These are phyloP conservation scores for Waltergamsia citrina DNA, from an alignment of 2,329 filamentous ascomycete genomes.

Conservation along the genomic window DNA sequence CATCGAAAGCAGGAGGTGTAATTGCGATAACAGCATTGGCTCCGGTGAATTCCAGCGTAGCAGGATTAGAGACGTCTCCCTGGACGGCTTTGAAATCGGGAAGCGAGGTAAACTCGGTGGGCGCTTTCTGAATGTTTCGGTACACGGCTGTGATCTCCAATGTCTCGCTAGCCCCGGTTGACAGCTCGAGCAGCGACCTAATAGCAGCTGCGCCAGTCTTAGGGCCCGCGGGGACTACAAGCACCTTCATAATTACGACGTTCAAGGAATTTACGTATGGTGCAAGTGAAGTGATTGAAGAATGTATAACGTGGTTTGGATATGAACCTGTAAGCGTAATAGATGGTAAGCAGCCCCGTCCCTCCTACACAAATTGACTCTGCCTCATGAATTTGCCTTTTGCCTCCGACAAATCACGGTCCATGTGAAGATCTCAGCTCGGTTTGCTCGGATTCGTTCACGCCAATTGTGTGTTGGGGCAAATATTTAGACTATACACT, in stretches of 20 bases:
- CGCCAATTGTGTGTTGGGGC: too few relatives aligned
- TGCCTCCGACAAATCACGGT: too few relatives aligned
- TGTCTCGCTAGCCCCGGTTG: neutral
- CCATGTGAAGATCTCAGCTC: too few relatives aligned
- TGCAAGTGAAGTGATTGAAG: too few relatives aligned
- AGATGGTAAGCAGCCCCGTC: too few relatives aligned
- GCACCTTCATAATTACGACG: slow-evolving; percentile 14
- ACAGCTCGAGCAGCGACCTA: slow-evolving; percentile 14
- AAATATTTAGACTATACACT: too few relatives aligned
- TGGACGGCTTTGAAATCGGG: slow-evolving; percentile 15
- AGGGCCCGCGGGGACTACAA: slow-evolving; percentile 20
- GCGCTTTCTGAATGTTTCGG: slow-evolving; percentile 16
- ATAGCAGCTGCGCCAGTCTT: slow-evolving; percentile 19
- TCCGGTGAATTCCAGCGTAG: slow-evolving; percentile 18
- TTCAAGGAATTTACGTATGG: too few relatives aligned
- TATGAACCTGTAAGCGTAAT: too few relatives aligned
- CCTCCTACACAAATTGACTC: too few relatives aligned
- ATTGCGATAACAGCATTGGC: slow-evolving; percentile 19
- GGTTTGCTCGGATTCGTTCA: too few relatives aligned
- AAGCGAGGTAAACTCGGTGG: slow-evolving; percentile 13
- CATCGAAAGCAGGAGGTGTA: slow-evolving; percentile 17
- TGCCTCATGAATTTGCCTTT: too few relatives aligned
- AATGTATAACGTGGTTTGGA: too few relatives aligned
- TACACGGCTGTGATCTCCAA: slow-evolving; percentile 16
- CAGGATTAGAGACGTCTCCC: slow-evolving; percentile 16